Percentiles rank a stretch among this genome's conserved stretches.
Conservation (phyloP, 2,329 filamentous ascomycete species). For the Aspergillus sclerotialis region DNA sequence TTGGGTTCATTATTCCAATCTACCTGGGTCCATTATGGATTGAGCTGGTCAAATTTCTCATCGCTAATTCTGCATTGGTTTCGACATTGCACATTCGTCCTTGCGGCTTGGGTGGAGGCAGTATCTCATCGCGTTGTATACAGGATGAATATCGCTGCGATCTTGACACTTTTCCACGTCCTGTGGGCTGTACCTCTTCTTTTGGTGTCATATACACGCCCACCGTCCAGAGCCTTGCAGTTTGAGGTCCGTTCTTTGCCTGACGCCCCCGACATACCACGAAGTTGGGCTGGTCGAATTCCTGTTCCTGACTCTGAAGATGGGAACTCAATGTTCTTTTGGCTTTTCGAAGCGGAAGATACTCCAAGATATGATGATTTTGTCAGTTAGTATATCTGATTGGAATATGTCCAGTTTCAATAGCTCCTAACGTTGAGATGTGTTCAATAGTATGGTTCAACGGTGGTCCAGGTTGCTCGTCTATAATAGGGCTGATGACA, state of each 20-base stretch:
- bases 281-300: conserved; percentile 30
- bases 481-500: conserved; percentile 21
- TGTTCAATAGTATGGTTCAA: conserved; percentile 26
- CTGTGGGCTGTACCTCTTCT: conserved; percentile 11
- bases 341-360: conserved; percentile 28
- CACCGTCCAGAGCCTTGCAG: conserved; percentile 7
- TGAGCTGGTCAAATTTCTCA: background rate
- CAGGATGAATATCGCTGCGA: conserved; percentile 15
- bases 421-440: conserved; percentile 8
- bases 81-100: no score
- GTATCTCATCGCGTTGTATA: no score
- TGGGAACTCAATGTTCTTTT: conserved; percentile 31
- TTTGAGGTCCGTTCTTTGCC: conserved; percentile 25
- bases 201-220: conserved; percentile 4
- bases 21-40: background rate
- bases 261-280: conserved; percentile 18
- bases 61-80: background rate
- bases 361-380: conserved; percentile 23
- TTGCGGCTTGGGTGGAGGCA: no score
- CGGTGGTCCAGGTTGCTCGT: conserved; percentile 30
- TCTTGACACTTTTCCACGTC: conserved; percentile 15
- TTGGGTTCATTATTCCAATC: no score
- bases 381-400: conserved; percentile 19
- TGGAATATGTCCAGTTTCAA: background rate
- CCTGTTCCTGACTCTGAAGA: conserved; percentile 18